phyloP scores from a whole-genome alignment of 495 filamentous ascomycete genomes.

The Aspergillus incahuasiensis region DNA sequence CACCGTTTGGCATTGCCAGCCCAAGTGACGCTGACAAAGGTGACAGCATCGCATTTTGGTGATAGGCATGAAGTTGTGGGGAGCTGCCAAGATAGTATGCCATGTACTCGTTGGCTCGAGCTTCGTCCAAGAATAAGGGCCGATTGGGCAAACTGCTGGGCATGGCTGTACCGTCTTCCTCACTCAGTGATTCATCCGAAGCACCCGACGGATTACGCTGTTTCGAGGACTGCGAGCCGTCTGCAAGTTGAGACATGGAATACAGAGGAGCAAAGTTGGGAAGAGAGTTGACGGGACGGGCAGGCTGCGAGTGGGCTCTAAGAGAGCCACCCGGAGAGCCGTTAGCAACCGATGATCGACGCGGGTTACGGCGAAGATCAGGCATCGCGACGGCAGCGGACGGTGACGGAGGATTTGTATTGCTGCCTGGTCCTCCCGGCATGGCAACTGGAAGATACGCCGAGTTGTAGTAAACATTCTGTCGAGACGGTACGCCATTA shows the following conservation, averaged over 20 bases:
- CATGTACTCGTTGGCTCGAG: constrained; percentile 54
- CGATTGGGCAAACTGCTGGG: constrained; percentile 38
- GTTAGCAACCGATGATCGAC: constrained; percentile 53
- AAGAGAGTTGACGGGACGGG: constrained; percentile 48
- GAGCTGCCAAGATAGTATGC: constrained; percentile 61
- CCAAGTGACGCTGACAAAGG: constrained; percentile 47
- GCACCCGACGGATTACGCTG: constrained; percentile 31
- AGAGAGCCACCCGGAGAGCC: constrained; percentile 48
- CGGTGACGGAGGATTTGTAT: constrained; percentile 61
- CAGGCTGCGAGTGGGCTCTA: constrained; percentile 64
- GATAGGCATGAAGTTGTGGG: constrained; percentile 46
- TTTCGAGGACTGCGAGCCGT: constrained; percentile 34
- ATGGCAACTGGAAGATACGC: constrained; percentile 43
- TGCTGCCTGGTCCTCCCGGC: constrained; percentile 42
- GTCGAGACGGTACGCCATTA: constrained; percentile 42
- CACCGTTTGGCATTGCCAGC: constrained; percentile 42
- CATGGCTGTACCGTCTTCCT: constrained; percentile 40
- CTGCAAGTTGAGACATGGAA: constrained; percentile 29
- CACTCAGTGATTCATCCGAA: constrained; percentile 34
- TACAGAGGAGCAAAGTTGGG: constrained; percentile 36
- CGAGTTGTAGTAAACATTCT: constrained; percentile 45
- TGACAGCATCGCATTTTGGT: constrained; percentile 41
- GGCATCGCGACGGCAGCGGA: constrained; percentile 50
- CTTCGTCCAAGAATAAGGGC: constrained; percentile 43
- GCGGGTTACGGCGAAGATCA: constrained; percentile 52